These are phyloP conservation scores for Erysimum pusillum DNA, from an alignment of 441 rosid genomes.

Conservation along the genomic window DNA sequence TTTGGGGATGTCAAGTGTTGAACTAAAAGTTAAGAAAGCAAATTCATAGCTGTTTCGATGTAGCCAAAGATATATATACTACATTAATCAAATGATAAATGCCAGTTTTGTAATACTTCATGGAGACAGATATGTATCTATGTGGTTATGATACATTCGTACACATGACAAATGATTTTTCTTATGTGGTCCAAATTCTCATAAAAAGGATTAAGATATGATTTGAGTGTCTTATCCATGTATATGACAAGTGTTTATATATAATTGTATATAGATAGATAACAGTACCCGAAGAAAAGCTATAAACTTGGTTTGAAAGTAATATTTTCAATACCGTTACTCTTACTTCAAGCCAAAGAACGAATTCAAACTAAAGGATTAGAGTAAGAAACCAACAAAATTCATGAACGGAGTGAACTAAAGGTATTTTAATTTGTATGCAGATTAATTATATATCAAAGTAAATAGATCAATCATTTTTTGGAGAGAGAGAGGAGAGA, in stretches of 20 bases:
- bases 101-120: constrained; percentile 30
- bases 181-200: constrained; percentile 40
- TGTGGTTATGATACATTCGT: constrained; percentile 42
- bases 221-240: constrained; percentile 37
- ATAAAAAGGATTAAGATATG: constrained; percentile 36
- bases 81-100: constrained; percentile 34
- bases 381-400: constrained; percentile 14
- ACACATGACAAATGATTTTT: constrained; percentile 32
- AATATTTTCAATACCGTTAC: constrained; percentile 10
- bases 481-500: constrained; percentile 37
- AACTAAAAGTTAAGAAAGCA: constrained; percentile 28
- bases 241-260: constrained; percentile 35
- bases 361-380: not conserved
- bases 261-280: constrained; percentile 7
- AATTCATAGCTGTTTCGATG: constrained; percentile 42
- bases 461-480: constrained; percentile 43
- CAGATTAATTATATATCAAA: not conserved
- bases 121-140: constrained; percentile 35
- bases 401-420: constrained; percentile 21
- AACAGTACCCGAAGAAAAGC: not conserved
- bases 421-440: not conserved
- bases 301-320: constrained; percentile 28
- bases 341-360: constrained; percentile 26
- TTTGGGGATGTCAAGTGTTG: constrained; percentile 10
- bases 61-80: constrained; percentile 14